Base-by-base conservation (phyloP, 371 early-diverging fungal genomes). In the Mortierella sp. region DNA sequence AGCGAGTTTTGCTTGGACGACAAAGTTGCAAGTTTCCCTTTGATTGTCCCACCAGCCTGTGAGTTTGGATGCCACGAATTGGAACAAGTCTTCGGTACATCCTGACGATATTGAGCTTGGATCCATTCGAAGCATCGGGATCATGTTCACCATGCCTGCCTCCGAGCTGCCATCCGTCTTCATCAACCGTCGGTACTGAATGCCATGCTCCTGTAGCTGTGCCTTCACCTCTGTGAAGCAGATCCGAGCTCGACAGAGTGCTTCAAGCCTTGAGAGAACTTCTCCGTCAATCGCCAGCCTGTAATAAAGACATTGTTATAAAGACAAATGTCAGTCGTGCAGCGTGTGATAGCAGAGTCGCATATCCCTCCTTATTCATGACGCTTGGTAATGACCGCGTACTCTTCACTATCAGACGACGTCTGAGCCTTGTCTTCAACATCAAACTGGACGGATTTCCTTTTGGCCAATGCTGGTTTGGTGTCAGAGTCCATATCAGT, bases 21-120 rank as follows among this genome's bases (percentile, higher is more conserved):
- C 64, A 63, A 74, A 67, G 57, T 67, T 59, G 31, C 64, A 67
- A 7, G 64, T 74, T 27, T 63, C 76, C 17, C 68, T 39, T 27
- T 74, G 63, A 25, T 34, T 63, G 44, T 60, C 63, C 76, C 76
- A 74, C 76, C 76, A 74, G 34, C 76, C 76, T 9, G 76, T 63
- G 40, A 74, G 29, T 37, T 67, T 74, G n/a, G 76, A 67, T 1
- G 68, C 64, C 12, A 74, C 76, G 28, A 39, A 74, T n/a, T 40
- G 46, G 34, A 74, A 67, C 28, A 67, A 37, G 13, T 60, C 76
- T 13, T 68, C 60, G 1, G 63, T 52, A 8, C 50, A 21, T 4
- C 76, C 68, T 41, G 57, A 22, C 6, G 68, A 67, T 19, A 74
- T 63, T 14, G 76, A 47, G 14, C 43, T 28, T 9, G 68, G 67